Percentiles rank a stretch among this genome's conserved stretches.
These are phyloP conservation scores for Limonium bicolor DNA, from an alignment of 148 eudicot genomes.

Conservation along the genomic window DNA sequence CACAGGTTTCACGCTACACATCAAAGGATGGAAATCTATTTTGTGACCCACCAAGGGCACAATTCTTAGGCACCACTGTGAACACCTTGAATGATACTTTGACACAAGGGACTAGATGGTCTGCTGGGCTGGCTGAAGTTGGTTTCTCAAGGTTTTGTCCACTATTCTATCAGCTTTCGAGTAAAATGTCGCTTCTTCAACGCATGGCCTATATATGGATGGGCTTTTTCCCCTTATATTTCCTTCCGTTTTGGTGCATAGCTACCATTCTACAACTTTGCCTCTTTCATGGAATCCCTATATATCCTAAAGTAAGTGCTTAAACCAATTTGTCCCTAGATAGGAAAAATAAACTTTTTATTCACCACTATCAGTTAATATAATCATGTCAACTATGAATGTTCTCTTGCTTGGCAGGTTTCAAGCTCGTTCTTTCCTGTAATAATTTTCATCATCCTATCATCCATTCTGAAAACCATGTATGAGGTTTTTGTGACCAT, in stretches of 20 bases:
- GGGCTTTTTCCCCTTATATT: constrained; percentile 15
- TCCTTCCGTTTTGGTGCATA: constrained; percentile 13
- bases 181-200: constrained; percentile 20
- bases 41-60: constrained; percentile 35
- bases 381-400: background rate
- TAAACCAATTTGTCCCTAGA: background rate
- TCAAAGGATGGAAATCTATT: constrained; percentile 58
- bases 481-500: no score
- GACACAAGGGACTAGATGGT: constrained; percentile 46
- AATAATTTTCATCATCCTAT: no score
- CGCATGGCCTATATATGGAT: constrained; percentile 23
- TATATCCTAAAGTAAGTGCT: constrained; percentile 38
- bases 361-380: background rate
- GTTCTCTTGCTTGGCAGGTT: constrained; percentile 14
- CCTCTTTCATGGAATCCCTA: constrained; percentile 30
- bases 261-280: constrained; percentile 44
- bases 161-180: constrained; percentile 16
- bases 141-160: constrained; percentile 39
- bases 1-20: constrained; percentile 30
- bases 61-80: constrained; percentile 38
- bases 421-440: constrained; percentile 26
- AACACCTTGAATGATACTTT: constrained; percentile 36
- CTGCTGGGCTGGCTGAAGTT: constrained; percentile 27
- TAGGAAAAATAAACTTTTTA: background rate
- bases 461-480: no score